Evolutionary conservation across 73 alveolate genomes (phyloP), one percentile per base, ranked within the genome.

Genomic region (Durusdinium trenchii): DNA sequence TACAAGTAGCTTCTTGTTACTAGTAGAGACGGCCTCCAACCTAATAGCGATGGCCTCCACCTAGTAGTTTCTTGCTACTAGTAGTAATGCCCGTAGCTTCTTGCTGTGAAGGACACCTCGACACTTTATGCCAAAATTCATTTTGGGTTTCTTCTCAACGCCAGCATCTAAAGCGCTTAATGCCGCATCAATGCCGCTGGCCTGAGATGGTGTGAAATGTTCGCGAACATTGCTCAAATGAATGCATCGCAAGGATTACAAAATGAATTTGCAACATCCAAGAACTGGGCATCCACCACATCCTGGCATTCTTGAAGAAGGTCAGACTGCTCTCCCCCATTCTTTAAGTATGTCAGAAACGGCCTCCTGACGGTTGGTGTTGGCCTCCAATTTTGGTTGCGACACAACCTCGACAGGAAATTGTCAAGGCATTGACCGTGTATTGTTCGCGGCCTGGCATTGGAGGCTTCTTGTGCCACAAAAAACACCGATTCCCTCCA

Each of bases 311-410:
- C 73, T 23, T 60, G 30, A 60, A 12, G 32, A 73, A 23, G 42
- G n/a, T 71, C 32, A 26, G 45, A 71, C n/a, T 7, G 82, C 18
- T 7, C 47, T 36, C 48, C 20, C 30, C 6, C 42, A 73, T 40
- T n/a, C 51, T 35, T 46, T 32, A 32, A 16, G 50, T 23, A 43
- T 3, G 51, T 42, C 30, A 14, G n/a, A 26, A 40, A 10, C 26
- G 48, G 62, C 96, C 96, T 89, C 96, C 85, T 54, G 61, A n/a
- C 96, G 96, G 52, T 89, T 89, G 73, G 86, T 61, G 96, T 89
- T 89, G n/a, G 96, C 96, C 40, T 89, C 96, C 85, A 89, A 71
- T 86, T 89, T 89, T 0, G 96, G 96, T 26, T 61, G 86, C 35
- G 96, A 50, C 35, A 89, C 96, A 36, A 89, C 96, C 96, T 89